phyloP scores from a whole-genome alignment of 371 early-diverging fungal genomes.

The Mucor indicus region DNA sequence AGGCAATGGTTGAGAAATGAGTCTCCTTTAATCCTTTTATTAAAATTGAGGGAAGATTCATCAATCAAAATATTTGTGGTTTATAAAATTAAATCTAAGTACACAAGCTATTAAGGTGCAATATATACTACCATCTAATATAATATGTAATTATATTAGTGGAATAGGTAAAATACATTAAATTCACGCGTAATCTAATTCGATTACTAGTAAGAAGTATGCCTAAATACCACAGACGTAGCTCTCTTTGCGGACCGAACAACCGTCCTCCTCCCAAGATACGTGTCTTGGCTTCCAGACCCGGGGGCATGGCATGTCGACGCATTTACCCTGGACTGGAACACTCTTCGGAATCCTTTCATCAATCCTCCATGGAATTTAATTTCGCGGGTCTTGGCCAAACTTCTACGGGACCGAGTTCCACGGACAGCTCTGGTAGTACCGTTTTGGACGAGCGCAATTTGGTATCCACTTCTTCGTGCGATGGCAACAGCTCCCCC shows the following conservation, averaged over 20 bases:
- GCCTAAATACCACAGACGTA: too few species aligned
- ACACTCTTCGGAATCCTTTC: neutral
- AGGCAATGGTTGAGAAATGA: too few species aligned
- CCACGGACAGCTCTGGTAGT: slow-evolving; percentile 5
- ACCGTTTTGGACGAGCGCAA: slow-evolving; percentile 7
- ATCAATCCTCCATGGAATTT: slow-evolving; percentile 15
- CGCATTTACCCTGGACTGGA: slow-evolving; percentile 8
- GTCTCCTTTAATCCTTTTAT: too few species aligned
- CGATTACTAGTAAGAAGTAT: too few species aligned
- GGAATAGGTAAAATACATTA: too few species aligned
- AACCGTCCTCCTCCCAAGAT: slow-evolving; percentile 8
- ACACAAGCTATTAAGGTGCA: too few species aligned
- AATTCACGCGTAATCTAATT: too few species aligned
- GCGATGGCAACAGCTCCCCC: neutral
- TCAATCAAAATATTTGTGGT: too few species aligned
- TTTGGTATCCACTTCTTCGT: slow-evolving; percentile 19
- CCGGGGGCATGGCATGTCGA: slow-evolving; percentile 5
- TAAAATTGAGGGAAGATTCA: too few species aligned
- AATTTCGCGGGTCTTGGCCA: slow-evolving; percentile 1
- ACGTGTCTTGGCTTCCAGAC: slow-evolving; percentile 16
- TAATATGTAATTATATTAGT: too few species aligned
- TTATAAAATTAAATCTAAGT: too few species aligned
- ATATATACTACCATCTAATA: too few species aligned
- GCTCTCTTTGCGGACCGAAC: slow-evolving; percentile 19
- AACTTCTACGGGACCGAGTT: slow-evolving; percentile 4